Conservation (phyloP, 1,139 yeast species). For the Yamadazyma membranifaciens region DNA sequence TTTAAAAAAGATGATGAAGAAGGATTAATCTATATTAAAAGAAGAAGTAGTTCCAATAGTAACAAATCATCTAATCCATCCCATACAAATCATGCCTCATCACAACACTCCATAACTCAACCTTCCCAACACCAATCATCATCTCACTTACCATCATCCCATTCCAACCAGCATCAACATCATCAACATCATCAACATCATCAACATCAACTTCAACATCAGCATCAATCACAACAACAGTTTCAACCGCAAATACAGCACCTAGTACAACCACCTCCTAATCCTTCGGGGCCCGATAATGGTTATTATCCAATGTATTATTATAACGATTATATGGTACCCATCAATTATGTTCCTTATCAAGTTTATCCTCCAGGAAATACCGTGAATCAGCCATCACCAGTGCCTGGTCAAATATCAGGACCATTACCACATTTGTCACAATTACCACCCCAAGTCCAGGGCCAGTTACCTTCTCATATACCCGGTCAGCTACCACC, state of each 20-base stretch:
- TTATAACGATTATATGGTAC: constrained; percentile 15
- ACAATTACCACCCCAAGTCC: neutral
- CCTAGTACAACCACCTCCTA: neutral
- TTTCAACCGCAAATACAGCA: neutral
- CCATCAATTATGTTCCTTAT: constrained; percentile 12
- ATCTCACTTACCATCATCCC: neutral
- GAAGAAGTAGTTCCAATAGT: constrained; percentile 45
- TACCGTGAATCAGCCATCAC: neutral
- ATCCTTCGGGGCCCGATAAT: constrained; percentile 4
- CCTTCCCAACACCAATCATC: neutral
- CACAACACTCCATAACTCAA: no score
- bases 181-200: neutral
- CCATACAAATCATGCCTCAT: neutral
- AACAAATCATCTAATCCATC: constrained; percentile 3
- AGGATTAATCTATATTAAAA: constrained; percentile 61
- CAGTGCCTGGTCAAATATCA: constrained; percentile 6
- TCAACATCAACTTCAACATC: neutral
- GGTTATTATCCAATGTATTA: constrained; percentile 13
- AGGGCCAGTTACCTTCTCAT: neutral
- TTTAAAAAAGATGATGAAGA: constrained; percentile 76
- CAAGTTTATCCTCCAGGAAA: constrained; percentile 10
- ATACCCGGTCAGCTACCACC: neutral
- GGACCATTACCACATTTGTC: constrained; percentile 9
- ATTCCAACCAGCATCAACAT: neutral
- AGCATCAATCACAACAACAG: neutral